Conservation (phyloP, 306 rosid genomes). For the Gynostemma pentaphyllum region DNA sequence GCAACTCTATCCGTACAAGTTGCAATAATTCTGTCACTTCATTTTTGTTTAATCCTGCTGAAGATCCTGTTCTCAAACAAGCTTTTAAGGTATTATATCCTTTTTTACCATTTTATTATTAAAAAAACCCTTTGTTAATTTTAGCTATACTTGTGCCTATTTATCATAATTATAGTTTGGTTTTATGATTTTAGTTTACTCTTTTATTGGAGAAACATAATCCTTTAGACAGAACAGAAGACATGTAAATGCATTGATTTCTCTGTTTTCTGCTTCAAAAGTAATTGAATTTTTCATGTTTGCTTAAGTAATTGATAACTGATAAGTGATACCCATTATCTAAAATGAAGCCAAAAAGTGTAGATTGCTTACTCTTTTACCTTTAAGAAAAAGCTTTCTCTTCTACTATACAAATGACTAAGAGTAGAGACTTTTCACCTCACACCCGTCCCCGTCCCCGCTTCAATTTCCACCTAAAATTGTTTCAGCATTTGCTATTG, state of each 20-base stretch:
- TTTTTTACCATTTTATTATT: background rate
- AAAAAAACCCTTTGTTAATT: background rate
- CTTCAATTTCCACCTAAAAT: background rate
- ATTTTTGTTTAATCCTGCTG: constrained; percentile 50
- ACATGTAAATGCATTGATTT: background rate
- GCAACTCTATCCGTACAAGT: background rate
- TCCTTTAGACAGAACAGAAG: background rate
- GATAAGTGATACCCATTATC: too few relatives aligned
- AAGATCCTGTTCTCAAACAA: constrained; percentile 55
- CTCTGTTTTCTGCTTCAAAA: background rate
- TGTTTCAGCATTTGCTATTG: background rate
- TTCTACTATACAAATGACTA: background rate
- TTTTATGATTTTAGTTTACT: background rate
- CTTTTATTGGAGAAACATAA: background rate
- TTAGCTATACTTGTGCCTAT: too few relatives aligned
- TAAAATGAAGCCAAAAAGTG: background rate
- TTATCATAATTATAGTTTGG: too few relatives aligned
- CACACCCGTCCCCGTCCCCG: background rate
- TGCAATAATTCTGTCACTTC: constrained; percentile 20
- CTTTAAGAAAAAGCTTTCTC: background rate
- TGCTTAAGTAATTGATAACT: background rate
- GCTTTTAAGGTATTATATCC: constrained; percentile 60
- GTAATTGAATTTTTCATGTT: background rate
- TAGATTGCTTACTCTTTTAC: background rate
- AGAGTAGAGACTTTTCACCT: background rate